Percentiles rank a stretch among this genome's conserved stretches.
phyloP scores from a whole-genome alignment of 805 yeast species.

The Nakazawaea sp. region DNA sequence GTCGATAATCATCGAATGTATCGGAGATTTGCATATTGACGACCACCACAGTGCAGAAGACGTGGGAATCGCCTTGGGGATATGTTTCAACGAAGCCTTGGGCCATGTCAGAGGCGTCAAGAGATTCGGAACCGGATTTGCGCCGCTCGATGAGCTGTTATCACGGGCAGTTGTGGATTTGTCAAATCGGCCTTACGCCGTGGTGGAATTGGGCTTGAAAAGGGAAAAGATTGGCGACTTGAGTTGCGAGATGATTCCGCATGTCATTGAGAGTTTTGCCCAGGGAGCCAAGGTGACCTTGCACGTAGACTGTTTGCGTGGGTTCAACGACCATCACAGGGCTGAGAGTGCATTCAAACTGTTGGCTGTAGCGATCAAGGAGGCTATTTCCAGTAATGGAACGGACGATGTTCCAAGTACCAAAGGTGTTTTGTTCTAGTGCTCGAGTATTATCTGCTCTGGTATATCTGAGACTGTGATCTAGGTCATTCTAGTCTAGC shows the following conservation, averaged over 20 bases:
- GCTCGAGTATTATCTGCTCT: too few species aligned
- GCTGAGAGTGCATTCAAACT: conserved; percentile 97
- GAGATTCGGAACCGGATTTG: conserved; percentile 89
- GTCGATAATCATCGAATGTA: conserved; percentile 84
- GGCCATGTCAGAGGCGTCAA: conserved; percentile 88
- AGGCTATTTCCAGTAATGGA: conserved; percentile 79
- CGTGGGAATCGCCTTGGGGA: conserved; percentile 87
- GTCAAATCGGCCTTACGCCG: conserved; percentile 89
- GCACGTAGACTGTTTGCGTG: conserved; percentile 92
- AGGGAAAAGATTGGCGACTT: conserved; percentile 92
- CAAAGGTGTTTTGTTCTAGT: conserved; percentile 83
- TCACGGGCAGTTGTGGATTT: conserved; percentile 95
- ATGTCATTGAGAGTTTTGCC: conserved; percentile 90
- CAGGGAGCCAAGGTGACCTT: conserved; percentile 84
- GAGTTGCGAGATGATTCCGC: conserved; percentile 97
- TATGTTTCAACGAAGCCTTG: conserved; percentile 81
- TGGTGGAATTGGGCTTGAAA: conserved; percentile 80
- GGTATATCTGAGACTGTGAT: too few species aligned
- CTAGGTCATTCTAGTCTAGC: too few species aligned
- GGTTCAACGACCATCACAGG: conserved; percentile 93
- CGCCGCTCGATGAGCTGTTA: conserved; percentile 94
- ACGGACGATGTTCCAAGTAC: conserved; percentile 91
- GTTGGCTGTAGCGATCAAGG: conserved; percentile 84
- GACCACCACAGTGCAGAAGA: conserved; percentile 98
- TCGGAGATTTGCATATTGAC: conserved; percentile 92